These are phyloP conservation scores for Oryza officinalis DNA, from an alignment of 176 grass and related monocot species.

Conservation along the genomic window DNA sequence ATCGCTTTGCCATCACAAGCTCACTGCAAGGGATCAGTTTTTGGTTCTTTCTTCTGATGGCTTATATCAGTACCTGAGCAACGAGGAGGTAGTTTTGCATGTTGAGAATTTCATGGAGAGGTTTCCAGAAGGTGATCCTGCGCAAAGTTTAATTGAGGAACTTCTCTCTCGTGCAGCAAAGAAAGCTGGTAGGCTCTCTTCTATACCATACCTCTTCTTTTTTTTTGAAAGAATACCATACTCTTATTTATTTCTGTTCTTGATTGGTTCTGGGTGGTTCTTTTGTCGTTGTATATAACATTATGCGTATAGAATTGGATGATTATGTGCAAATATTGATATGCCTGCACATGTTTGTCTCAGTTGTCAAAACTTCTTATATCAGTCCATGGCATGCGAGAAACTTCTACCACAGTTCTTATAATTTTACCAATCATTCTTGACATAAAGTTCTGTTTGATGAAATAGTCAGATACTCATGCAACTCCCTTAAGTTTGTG, in stretches of 20 bases:
- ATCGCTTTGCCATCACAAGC: conserved; percentile 75
- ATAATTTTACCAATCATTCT: not conserved
- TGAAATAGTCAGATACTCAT: not conserved
- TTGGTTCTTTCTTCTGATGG: conserved; percentile 96
- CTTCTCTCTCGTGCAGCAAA: conserved; percentile 85
- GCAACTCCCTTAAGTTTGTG: not conserved
- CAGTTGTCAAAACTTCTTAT: not conserved
- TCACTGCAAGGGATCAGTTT: conserved; percentile 69
- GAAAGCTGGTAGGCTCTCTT: conserved; percentile 69
- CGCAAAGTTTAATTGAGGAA: conserved; percentile 95
- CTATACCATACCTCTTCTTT: not conserved
- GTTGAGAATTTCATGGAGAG: conserved; percentile 90
- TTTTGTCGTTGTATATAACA: not conserved
- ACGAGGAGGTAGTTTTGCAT: conserved; percentile 91
- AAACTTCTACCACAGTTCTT: too few relatives aligned
- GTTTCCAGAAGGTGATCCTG: conserved; percentile 90
- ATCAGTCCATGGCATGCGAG: conserved; percentile 1
- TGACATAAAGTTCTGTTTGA: conserved; percentile 10
- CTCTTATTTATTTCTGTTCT: not conserved
- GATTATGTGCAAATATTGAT: conserved; percentile 21
- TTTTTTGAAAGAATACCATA: too few relatives aligned
- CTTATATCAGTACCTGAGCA: conserved; percentile 89
- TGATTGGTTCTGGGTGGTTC: conserved; percentile 13
- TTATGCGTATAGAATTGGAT: not conserved
- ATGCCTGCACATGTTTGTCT: conserved; percentile 10